These are phyloP conservation scores for Parasitella parasitica DNA, from an alignment of 371 early-diverging fungal genomes.

Conservation along the genomic window DNA sequence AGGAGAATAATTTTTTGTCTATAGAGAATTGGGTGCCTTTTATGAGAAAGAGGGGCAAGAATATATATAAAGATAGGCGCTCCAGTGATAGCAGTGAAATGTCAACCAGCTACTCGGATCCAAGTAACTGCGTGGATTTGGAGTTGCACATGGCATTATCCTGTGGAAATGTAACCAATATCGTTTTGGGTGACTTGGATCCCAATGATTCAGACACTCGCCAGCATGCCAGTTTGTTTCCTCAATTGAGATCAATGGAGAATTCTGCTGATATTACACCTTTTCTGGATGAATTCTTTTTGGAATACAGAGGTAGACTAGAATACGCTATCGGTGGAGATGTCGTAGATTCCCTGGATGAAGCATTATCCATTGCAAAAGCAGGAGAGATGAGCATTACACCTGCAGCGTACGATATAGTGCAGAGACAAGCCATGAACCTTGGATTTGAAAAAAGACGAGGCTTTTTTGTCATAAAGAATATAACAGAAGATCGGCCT, in stretches of 20 bases:
- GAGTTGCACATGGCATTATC: conserved; percentile 60
- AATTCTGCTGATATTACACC: neutral
- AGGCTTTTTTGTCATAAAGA: conserved; percentile 45
- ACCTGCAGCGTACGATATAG: conserved; percentile 39
- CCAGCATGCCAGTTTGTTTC: neutral
- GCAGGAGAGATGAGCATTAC: conserved; percentile 61
- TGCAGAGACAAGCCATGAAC: conserved; percentile 31
- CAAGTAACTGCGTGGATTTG: conserved; percentile 35
- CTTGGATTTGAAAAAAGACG: conserved; percentile 38
- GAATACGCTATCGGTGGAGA: conserved; percentile 63
- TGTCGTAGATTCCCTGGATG: conserved; percentile 50
- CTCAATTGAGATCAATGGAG: neutral
- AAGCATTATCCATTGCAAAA: conserved; percentile 52
- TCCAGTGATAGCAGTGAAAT: conserved; percentile 4
- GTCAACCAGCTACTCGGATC: neutral
- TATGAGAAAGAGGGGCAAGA: neutral
- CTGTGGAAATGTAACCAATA: conserved; percentile 56
- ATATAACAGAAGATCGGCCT: conserved; percentile 8
- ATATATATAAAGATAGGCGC: neutral
- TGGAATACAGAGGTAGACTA: conserved; percentile 37
- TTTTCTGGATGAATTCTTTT: conserved; percentile 1
- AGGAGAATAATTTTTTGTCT: neutral
- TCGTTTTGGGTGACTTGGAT: conserved; percentile 46
- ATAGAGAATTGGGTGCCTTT: conserved; percentile 11
- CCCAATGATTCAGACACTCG: neutral